Evolutionary conservation across 768 basidiomycete genomes (phyloP), one percentile per base, ranked within the genome.

Genomic region (Rhizopogon roseolus): DNA sequence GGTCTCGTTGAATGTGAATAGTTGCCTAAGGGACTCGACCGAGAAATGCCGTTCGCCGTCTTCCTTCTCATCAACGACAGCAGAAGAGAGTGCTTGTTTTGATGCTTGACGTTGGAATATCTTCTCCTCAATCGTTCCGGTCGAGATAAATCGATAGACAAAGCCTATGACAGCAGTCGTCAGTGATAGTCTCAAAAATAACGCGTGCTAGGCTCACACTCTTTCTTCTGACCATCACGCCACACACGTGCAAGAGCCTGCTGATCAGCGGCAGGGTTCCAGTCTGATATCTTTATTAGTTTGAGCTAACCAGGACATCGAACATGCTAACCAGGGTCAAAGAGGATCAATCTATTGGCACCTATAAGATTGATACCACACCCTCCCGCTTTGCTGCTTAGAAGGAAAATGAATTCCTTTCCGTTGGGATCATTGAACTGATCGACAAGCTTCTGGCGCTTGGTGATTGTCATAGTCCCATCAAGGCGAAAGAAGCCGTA

Each of bases 161-260:
- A 99, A 99, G 64, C 93, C 93, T 96, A 48, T 4, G 22, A 14
- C 40, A 14, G 41, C 19, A 13, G 39, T 48, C 14, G 22, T 48
- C 22, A 48, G 16, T 6, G 32, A 36, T 16, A 17, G 19, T 27
- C 13, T 39, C 36, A 16, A 36, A 40, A 41, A 41, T 49, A 10
- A 50, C 37, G 34, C 17, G 13, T 29, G 13, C 29, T 10, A 16
- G 22, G 65, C 89, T 50, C 64, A 94, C 96, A 99, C 72, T 97
- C 95, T 81, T 98, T 98, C 83, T 97, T 99, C 70, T 98, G 96
- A 0, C 96, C 96, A 64, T 99, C 96, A 73, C 96, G 90, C 96
- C 96, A 99, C 8, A 99, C 96, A 67, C 96, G 93, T 41, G 96
- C 96, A 5, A 99, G 78, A 7, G 96, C 96, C 68, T 99, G 96